Evolutionary conservation across 2,329 filamentous ascomycete species (phyloP).

Genomic region (Arachnomyces sp.): DNA sequence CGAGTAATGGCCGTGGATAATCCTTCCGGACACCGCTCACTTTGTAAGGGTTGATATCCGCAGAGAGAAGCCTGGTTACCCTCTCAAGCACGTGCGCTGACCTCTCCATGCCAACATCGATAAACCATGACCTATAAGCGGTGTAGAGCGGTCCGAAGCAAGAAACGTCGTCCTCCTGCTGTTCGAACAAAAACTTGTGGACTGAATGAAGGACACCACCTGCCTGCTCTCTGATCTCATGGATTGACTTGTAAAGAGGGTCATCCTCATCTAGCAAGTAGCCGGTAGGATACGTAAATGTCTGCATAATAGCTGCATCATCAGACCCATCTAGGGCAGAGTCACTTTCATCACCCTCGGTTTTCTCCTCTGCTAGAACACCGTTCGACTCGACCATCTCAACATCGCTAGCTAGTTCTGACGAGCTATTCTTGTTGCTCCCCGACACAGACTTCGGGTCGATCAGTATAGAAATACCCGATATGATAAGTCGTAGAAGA

Average conservation of each 20-base stretch:
- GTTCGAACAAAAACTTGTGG: slow-evolving; percentile 70
- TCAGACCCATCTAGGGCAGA: slow-evolving; percentile 50
- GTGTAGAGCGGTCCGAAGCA: slow-evolving; percentile 91
- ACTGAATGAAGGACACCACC: slow-evolving; percentile 74
- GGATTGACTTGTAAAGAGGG: slow-evolving; percentile 64
- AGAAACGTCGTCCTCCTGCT: slow-evolving; percentile 90
- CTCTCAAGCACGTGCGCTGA: slow-evolving; percentile 90
- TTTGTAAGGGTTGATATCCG: slow-evolving; percentile 87
- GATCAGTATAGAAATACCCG: slow-evolving; percentile 82
- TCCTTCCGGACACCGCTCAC: slow-evolving; percentile 85
- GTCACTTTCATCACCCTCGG: slow-evolving; percentile 35
- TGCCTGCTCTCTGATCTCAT: slow-evolving; percentile 69
- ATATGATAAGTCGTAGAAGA: slow-evolving; percentile 78
- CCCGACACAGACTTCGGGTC: slow-evolving; percentile 63
- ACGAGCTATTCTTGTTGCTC: slow-evolving; percentile 38
- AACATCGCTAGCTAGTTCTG: slow-evolving; percentile 30
- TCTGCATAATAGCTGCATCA: slow-evolving; percentile 59
- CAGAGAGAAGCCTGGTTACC: slow-evolving; percentile 71
- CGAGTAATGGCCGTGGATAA: slow-evolving; percentile 84
- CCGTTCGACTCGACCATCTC: slow-evolving; percentile 39
- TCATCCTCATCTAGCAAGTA: slow-evolving; percentile 63
- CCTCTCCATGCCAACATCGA: slow-evolving; percentile 91
- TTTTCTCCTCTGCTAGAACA: slow-evolving; percentile 15
- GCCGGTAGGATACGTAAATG: slow-evolving; percentile 81
- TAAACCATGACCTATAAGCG: slow-evolving; percentile 92